phyloP scores from a whole-genome alignment of 2,329 filamentous ascomycete species.

The Neofusicoccum sp. region DNA sequence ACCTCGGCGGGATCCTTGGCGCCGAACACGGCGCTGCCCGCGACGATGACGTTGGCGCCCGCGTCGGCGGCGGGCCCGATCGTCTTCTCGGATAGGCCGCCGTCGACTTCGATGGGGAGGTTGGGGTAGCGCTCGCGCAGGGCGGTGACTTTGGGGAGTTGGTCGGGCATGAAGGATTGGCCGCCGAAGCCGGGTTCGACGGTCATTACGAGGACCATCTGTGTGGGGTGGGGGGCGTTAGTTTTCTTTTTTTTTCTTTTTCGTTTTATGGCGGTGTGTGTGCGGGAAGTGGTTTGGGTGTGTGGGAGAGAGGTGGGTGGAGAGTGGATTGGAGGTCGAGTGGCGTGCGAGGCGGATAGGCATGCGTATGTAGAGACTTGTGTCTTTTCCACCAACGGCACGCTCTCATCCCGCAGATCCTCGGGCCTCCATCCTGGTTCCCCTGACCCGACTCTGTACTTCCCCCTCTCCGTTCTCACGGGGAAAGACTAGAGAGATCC shows the following conservation, averaged over 20 bases:
- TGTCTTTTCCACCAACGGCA: no score
- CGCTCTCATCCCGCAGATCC: no score
- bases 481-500: background rate
- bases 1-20: conserved; percentile 85
- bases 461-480: background rate
- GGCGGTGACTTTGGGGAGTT: conserved; percentile 88
- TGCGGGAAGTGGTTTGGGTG: background rate
- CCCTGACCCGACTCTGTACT: background rate
- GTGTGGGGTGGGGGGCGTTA: no score
- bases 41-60: conserved; percentile 96
- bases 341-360: no score
- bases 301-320: background rate
- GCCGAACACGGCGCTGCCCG: conserved; percentile 92
- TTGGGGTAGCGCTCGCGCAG: conserved; percentile 83
- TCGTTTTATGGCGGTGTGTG: background rate
- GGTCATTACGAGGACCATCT: conserved; percentile 99
- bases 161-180: conserved; percentile 96
- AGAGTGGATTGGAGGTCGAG: background rate
- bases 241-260: background rate
- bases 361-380: no score
- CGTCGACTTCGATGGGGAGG: conserved; percentile 96
- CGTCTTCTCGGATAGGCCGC: conserved; percentile 81
- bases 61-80: conserved; percentile 94
- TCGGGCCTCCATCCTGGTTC: no score
- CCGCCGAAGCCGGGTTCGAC: conserved; percentile 96